These are phyloP conservation scores for Biscogniauxia sp. DNA, from an alignment of 2,329 filamentous ascomycete genomes.

Conservation along the genomic window DNA sequence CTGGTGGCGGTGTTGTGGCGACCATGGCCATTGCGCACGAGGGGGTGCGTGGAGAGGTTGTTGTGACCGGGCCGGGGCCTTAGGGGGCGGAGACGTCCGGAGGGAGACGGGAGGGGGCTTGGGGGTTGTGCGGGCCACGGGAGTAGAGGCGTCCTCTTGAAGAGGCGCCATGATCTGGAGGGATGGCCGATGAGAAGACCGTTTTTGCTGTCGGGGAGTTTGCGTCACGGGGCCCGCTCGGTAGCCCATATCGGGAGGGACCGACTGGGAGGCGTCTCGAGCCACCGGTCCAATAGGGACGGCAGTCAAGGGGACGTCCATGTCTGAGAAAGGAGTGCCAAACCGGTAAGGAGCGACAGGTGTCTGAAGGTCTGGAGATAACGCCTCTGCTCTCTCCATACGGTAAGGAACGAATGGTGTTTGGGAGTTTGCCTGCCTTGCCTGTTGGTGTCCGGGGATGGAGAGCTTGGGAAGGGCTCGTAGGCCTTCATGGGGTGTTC, in stretches of 20 bases:
- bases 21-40: slow-evolving; percentile 56
- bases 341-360: slow-evolving; percentile 67
- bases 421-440: slow-evolving; percentile 27
- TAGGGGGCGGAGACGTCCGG: slow-evolving; percentile 36
- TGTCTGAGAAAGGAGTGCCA: slow-evolving; percentile 85
- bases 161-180: slow-evolving; percentile 68
- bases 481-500: slow-evolving; percentile 52
- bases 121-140: slow-evolving; percentile 34
- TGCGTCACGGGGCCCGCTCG: slow-evolving; percentile 40
- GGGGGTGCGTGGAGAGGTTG: slow-evolving; percentile 50
- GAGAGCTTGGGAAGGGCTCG: slow-evolving; percentile 60
- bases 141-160: slow-evolving; percentile 56
- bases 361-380: slow-evolving; percentile 57
- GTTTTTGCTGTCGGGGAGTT: slow-evolving; percentile 47
- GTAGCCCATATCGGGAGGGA: slow-evolving; percentile 91
- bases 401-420: slow-evolving; percentile 46
- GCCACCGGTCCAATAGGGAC: slow-evolving; percentile 69
- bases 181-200: slow-evolving; percentile 64
- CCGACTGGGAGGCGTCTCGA: slow-evolving; percentile 82
- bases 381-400: slow-evolving; percentile 50
- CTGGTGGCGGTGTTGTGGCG: slow-evolving; percentile 38
- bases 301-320: slow-evolving; percentile 80
- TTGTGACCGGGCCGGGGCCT: slow-evolving; percentile 30
- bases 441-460: slow-evolving; percentile 47
- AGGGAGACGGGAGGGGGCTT: slow-evolving; percentile 35